phyloP scores from a whole-genome alignment of 768 basidiomycete genomes.

The Amanita molliuscula region DNA sequence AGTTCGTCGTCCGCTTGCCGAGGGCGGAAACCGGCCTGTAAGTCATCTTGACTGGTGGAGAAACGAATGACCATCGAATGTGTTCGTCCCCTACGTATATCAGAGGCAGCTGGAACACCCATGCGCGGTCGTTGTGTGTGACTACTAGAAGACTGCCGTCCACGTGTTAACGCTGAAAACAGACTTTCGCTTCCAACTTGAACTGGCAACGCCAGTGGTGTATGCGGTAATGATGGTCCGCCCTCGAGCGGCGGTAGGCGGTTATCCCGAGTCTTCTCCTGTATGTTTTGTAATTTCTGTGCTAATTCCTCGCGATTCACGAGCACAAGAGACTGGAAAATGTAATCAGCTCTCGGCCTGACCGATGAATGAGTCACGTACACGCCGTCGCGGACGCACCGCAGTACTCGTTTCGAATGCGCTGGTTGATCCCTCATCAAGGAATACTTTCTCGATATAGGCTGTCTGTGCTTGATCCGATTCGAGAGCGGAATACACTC shows the following conservation, averaged over 20 bases:
- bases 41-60: background rate
- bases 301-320: background rate
- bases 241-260: background rate
- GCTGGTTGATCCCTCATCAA: background rate
- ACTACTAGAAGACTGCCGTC: background rate
- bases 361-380: background rate
- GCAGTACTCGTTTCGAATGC: background rate
- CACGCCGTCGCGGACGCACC: background rate
- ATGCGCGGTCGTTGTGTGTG: background rate
- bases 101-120: background rate
- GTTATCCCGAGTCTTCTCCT: conserved; percentile 3
- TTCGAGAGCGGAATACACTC: background rate
- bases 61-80: background rate
- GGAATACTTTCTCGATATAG: background rate
- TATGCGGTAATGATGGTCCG: background rate
- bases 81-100: background rate
- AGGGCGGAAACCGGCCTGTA: background rate
- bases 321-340: background rate
- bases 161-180: background rate
- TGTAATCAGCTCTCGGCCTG: background rate
- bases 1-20: background rate
- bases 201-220: background rate
- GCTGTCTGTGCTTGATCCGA: too few species aligned
- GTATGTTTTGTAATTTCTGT: background rate
- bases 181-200: background rate